Conservation (phyloP, 139 green algal species). For the Desmodesmus armatus region DNA sequence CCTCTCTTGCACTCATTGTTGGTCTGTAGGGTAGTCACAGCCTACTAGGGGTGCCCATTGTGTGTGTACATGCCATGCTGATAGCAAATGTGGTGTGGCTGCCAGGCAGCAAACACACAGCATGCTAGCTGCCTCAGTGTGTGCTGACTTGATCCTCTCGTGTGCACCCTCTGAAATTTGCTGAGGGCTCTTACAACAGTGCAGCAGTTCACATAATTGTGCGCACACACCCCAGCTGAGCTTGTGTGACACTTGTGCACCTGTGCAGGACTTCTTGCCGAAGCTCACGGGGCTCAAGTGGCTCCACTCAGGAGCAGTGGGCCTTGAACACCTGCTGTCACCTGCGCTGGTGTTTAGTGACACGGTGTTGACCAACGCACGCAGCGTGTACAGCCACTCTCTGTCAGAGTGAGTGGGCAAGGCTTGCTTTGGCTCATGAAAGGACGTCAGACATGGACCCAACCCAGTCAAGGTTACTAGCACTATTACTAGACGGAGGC, state of each 20-base stretch:
- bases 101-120: not conserved
- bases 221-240: not conserved
- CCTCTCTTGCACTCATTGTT: not conserved
- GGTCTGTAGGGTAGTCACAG: not conserved
- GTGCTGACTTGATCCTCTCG: not conserved
- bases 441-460: not conserved
- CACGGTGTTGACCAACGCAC: conserved; percentile 64
- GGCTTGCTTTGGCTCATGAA: not conserved
- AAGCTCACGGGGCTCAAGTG: conserved; percentile 57
- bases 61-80: not conserved
- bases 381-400: conserved; percentile 63
- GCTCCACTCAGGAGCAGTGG: conserved; percentile 62
- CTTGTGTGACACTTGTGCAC: not conserved
- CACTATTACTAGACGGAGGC: too few relatives aligned
- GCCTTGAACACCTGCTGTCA: conserved; percentile 62
- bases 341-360: conserved; percentile 50
- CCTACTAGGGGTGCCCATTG: not conserved
- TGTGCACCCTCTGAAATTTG: too few relatives aligned
- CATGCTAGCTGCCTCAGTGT: not conserved
- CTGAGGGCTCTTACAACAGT: too few relatives aligned
- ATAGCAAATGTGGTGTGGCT: not conserved
- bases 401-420: conserved; percentile 63
- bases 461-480: not conserved
- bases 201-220: not conserved
- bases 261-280: not conserved